A percentile compares a stretch with the other conserved stretches of the same genome.
Evolutionary conservation across 2,329 filamentous ascomycete species (phyloP).

Genomic region (Penicillium brasilianum): DNA sequence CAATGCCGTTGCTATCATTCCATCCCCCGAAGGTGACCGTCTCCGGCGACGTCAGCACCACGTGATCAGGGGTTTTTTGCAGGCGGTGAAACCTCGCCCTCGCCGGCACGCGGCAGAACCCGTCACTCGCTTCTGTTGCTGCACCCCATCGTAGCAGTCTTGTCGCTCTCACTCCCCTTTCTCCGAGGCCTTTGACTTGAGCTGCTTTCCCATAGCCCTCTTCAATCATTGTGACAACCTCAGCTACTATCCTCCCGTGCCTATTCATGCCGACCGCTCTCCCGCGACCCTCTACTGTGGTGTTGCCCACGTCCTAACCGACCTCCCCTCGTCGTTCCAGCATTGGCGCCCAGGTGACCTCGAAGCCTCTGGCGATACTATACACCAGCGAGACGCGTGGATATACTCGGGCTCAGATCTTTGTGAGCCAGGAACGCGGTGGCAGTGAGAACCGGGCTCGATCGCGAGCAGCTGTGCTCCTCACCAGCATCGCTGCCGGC

Average conservation of each 20-base stretch:
- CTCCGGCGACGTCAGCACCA: slow-evolving; percentile 30
- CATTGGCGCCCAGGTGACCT: slow-evolving; percentile 27
- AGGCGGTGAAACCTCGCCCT: slow-evolving; percentile 30
- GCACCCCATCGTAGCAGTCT: slow-evolving; percentile 32
- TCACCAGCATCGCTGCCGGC: slow-evolving; percentile 38
- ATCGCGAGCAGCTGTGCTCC: slow-evolving; percentile 43
- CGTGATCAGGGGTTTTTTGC: slow-evolving; percentile 29
- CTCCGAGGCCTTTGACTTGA: slow-evolving; percentile 17
- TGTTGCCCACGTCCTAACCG: slow-evolving; percentile 42
- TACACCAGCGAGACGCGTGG: slow-evolving; percentile 24
- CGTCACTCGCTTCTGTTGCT: slow-evolving; percentile 35
- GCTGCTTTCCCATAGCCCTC: slow-evolving; percentile 23
- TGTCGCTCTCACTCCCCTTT: slow-evolving; percentile 24
- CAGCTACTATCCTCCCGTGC: slow-evolving; percentile 19
- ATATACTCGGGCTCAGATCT: slow-evolving; percentile 4
- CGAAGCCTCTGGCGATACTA: slow-evolving; percentile 16
- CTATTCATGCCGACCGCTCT: slow-evolving; percentile 41
- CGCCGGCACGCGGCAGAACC: slow-evolving; percentile 33
- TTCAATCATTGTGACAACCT: slow-evolving; percentile 18
- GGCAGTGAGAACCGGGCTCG: slow-evolving; percentile 36
- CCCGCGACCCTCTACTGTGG: slow-evolving; percentile 39
- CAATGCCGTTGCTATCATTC: background rate
- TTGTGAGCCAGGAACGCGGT: slow-evolving; percentile 30
- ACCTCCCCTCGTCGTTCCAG: slow-evolving; percentile 33
- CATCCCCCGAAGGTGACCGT: slow-evolving; percentile 6